These are phyloP conservation scores for Helicocarpus griseus DNA, from an alignment of 2,329 filamentous ascomycete genomes.

Conservation along the genomic window DNA sequence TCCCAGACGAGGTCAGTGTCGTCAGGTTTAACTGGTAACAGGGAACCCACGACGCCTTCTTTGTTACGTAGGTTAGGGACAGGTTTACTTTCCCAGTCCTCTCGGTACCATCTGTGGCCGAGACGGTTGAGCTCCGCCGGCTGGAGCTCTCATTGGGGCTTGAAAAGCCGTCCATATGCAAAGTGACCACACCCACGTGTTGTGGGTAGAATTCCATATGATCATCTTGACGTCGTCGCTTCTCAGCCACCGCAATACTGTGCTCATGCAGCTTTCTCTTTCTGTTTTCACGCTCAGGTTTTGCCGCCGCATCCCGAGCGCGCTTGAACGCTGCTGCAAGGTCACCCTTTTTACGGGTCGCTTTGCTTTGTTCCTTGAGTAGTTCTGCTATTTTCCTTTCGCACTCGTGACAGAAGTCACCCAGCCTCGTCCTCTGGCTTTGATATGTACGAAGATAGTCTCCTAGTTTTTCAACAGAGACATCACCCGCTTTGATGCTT, in stretches of 20 bases:
- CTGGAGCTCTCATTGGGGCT: constrained; percentile 19
- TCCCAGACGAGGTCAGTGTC: constrained; percentile 43
- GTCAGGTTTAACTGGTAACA: constrained; percentile 55
- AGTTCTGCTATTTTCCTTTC: constrained; percentile 17
- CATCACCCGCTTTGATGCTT: constrained; percentile 20
- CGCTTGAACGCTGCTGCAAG: constrained; percentile 10
- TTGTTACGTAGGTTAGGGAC: constrained; percentile 51
- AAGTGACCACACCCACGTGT: constrained; percentile 26
- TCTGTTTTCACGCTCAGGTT: constrained; percentile 19
- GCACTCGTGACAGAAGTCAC: constrained; percentile 16
- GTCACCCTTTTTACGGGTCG: constrained; percentile 18
- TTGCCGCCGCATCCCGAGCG: constrained; percentile 15
- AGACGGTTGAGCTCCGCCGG: constrained; percentile 19
- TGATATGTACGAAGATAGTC: constrained; percentile 28
- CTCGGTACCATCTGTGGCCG: constrained; percentile 15
- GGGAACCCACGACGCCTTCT: constrained; percentile 49
- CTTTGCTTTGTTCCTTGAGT: constrained; percentile 18
- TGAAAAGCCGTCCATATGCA: constrained; percentile 26
- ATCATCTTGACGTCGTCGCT: constrained; percentile 22
- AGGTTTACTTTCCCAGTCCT: constrained; percentile 23
- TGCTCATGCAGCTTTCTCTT: constrained; percentile 18
- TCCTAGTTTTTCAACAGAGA: constrained; percentile 22
- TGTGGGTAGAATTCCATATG: constrained; percentile 27
- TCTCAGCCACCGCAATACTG: constrained; percentile 22
- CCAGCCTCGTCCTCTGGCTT: constrained; percentile 20